Conservation (phyloP, 2,329 filamentous ascomycete genomes). For the Leptoxyphium fumago region DNA sequence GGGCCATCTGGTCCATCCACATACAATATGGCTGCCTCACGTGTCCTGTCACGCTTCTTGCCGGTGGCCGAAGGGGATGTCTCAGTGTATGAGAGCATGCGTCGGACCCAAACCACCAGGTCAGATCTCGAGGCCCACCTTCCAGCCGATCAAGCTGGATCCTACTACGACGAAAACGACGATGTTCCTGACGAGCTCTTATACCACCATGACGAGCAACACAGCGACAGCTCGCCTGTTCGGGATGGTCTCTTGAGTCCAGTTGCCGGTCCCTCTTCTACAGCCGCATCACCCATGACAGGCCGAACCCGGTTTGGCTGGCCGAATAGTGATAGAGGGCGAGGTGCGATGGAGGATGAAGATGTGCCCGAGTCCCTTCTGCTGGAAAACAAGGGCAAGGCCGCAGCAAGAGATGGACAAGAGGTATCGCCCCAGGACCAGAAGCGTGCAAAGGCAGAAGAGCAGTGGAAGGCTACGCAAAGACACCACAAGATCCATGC, state of each 20-base stretch:
- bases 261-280: conserved; percentile 12
- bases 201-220: conserved; percentile 26
- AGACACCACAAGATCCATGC: conserved; percentile 30
- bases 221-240: conserved; percentile 1
- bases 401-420: conserved; percentile 3
- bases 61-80: conserved; percentile 24
- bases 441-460: conserved; percentile 16
- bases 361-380: conserved; percentile 50
- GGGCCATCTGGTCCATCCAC: not conserved
- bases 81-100: conserved; percentile 27
- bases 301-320: conserved; percentile 27
- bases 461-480: conserved; percentile 37
- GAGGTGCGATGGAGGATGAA: conserved; percentile 37
- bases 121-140: conserved; percentile 29
- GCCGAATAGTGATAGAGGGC: conserved; percentile 13
- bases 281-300: conserved; percentile 9
- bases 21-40: conserved; percentile 35
- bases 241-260: conserved; percentile 33
- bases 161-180: conserved; percentile 41
- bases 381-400: conserved; percentile 34
- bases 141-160: conserved; percentile 29
- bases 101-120: conserved; percentile 25
- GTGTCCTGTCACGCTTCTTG: conserved; percentile 36
- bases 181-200: conserved; percentile 43
- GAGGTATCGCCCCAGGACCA: conserved; percentile 2